Evolutionary conservation across 2,329 filamentous ascomycete genomes (phyloP), one percentile per base, ranked within the genome.

Genomic region (Aspergillus pseudonomiae): DNA sequence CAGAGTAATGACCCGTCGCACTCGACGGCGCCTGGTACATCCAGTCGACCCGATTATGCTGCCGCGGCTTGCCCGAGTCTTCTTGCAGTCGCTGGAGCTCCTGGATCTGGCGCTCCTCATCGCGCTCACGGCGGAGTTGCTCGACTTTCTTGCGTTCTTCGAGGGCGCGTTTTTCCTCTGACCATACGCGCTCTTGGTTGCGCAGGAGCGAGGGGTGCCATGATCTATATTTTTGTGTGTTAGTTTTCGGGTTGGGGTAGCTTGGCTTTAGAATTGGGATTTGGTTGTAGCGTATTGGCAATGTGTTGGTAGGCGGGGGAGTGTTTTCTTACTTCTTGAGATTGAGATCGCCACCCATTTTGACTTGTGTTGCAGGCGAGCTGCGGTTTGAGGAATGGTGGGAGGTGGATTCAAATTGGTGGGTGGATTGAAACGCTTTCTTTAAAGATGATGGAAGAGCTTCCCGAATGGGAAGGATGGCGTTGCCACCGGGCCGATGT

Each of bases 101-200:
- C 77, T 97, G 93, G 69, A 97, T 91, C 55, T 91, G 89, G 54
- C 94, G 89, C 81, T 99, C 96, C 77, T 98, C 94, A 70, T 94
- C 93, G 68, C 96, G 89, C 79, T 99, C 95, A 74, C 96, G 94
- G 73, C 93, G 88, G 65, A 96, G 89, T 74, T 95, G 92, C 63
- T 96, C 93, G 66, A 93, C 96, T 70, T 91, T 90, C 78, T 98
- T 98, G 79, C 95, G 91, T 84, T 99, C 95, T 59, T 95, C 92
- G 14, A 99, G 88, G 4, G 94, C 95, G 69, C 93, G 92, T 77
- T 95, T 90, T 76, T 98, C 94, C 78, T 96, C 92, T 66, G 94
- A 89, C 88, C 92, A 97, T 70, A 97, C 94, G 77, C 88, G 88
- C 78, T 88, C 88, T 83, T 96, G 95, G 79, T 99, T 99, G 82